Evolutionary conservation across 1,139 yeast genomes (phyloP), one percentile per base, ranked within the genome.

Genomic region (Magnusiomyces clavatus): DNA sequence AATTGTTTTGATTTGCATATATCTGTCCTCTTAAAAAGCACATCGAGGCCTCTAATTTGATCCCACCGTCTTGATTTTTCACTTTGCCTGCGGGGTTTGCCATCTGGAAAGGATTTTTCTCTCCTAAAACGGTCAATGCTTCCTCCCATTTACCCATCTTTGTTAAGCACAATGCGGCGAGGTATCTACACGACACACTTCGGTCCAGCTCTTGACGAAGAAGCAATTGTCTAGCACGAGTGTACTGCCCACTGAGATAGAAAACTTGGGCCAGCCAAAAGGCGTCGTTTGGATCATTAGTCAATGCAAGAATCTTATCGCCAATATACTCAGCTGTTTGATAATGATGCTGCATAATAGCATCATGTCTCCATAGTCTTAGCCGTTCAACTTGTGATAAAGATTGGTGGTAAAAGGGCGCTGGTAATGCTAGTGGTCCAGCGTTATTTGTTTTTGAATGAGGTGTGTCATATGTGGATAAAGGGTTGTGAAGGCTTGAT

Each of bases 251-350:
- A 56, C 81, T 77, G 50, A 77, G 72, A 66, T 82, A 87, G 64
- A 85, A 83, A 1, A 86, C 95, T 68, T 92, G 96, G 0, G 96
- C 97, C 44, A 92, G 74, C 97, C 97, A 92, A 66, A 89, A 90
- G 13, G 97, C 97, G 67, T 92, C 97, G 62, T 85, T 86, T 14
- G 96, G 85, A 63, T 90, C 97, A 56, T 80, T 58, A 1, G 90
- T 85, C 54, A 90, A 70, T 0, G 90, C 81, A 47, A 86, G 75
- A 10, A 94, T 86, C 61, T 90, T 92, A 69, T 92, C 96, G 12
- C 97, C 98, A 37, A 94, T 79, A 64, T 82, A 88, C 61, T 86
- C 94, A 0, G 98, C 97, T 0, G 97, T 87, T 48, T 77, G 77
- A 66, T 86, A 86, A 57, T 90, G 95, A 65, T 90, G 97, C 62